Evolutionary conservation across 805 yeast species (phyloP).

Genomic region (Sugiyamaella mastotermitis): DNA sequence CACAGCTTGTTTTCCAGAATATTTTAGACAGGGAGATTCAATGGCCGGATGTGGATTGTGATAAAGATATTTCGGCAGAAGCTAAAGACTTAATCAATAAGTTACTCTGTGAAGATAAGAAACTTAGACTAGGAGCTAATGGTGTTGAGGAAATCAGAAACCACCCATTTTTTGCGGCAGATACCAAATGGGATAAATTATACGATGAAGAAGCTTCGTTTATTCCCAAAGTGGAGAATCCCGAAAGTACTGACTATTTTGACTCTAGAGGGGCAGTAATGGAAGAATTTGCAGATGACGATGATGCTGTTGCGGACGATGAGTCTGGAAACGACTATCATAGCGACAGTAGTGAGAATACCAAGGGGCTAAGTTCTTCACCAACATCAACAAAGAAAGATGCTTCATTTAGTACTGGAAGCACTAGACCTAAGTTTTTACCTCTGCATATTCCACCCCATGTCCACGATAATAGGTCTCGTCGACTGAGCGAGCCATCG

Average conservation of each 20-base stretch:
- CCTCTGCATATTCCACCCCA: conserved; percentile 49
- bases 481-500: conserved; percentile 56
- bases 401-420: neutral
- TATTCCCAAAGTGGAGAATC: conserved; percentile 71
- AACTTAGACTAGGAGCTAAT: conserved; percentile 57
- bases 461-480: conserved; percentile 64
- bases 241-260: conserved; percentile 86
- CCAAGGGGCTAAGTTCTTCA: conserved; percentile 5
- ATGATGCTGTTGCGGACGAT: conserved; percentile 12
- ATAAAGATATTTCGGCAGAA: conserved; percentile 39
- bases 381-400: conserved; percentile 2
- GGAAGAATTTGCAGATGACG: conserved; percentile 46
- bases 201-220: conserved; percentile 69
- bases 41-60: conserved; percentile 56
- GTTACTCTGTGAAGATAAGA: conserved; percentile 57
- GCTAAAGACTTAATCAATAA: conserved; percentile 70
- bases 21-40: conserved; percentile 67
- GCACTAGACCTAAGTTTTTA: conserved; percentile 14
- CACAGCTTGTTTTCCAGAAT: conserved; percentile 75
- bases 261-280: conserved; percentile 84
- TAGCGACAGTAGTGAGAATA: conserved; percentile 28
- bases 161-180: conserved; percentile 70
- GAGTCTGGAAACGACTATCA: conserved; percentile 17
- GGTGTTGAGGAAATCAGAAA: conserved; percentile 74
- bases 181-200: conserved; percentile 63